Evolutionary conservation across 306 rosid genomes (phyloP).

Genomic region (Coriaria nepalensis): DNA sequence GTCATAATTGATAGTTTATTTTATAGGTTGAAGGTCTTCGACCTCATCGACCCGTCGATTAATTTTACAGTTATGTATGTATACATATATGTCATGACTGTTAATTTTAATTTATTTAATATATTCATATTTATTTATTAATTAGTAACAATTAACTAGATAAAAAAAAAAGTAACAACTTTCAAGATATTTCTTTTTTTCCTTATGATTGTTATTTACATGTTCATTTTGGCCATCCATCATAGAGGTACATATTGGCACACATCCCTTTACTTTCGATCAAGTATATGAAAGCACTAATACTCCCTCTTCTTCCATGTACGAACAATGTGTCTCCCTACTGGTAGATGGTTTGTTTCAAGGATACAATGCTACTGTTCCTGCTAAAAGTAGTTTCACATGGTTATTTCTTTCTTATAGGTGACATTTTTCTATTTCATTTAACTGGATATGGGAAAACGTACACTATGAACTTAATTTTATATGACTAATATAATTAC

Average conservation of each 20-base stretch:
- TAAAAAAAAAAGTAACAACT: too few relatives aligned
- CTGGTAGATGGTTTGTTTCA: constrained; percentile 93
- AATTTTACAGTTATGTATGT: too few relatives aligned
- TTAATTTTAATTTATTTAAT: too few relatives aligned
- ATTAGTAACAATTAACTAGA: too few relatives aligned
- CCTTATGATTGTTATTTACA: constrained; percentile 3
- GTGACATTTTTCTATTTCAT: constrained; percentile 29
- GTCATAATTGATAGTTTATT: too few relatives aligned
- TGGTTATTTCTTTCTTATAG: constrained; percentile 12
- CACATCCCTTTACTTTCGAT: constrained; percentile 93
- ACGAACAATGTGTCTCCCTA: constrained; percentile 74
- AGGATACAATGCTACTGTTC: constrained; percentile 98
- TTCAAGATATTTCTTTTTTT: too few relatives aligned
- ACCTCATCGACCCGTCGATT: too few relatives aligned
- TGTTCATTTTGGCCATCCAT: constrained; percentile 16
- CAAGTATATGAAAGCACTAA: constrained; percentile 93
- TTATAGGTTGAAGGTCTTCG: too few relatives aligned
- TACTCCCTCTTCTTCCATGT: constrained; percentile 70
- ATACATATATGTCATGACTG: too few relatives aligned
- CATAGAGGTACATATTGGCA: constrained; percentile 84
- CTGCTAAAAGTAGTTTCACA: constrained; percentile 25
- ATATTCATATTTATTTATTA: too few relatives aligned
- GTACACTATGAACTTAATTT: constrained; percentile 97
- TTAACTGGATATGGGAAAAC: constrained; percentile 99
- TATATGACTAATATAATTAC: too few relatives aligned